Conservation (phyloP, 768 basidiomycete species). For the Floccularia luteovirens region DNA sequence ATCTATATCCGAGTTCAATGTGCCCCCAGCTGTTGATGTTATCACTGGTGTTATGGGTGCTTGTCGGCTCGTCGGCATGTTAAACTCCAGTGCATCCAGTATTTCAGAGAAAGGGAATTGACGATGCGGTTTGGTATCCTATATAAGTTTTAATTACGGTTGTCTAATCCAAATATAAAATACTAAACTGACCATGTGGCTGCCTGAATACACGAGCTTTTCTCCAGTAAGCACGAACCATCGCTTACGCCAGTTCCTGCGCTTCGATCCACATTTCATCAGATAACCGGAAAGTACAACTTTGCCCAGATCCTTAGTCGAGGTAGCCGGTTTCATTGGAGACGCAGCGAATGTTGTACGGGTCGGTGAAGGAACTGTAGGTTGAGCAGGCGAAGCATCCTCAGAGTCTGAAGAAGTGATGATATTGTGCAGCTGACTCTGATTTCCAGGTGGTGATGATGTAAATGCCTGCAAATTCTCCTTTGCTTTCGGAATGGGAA, state of each 20-base stretch:
- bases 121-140: conserved; percentile 90
- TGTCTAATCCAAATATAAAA: conserved; percentile 3
- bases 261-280: conserved; percentile 92
- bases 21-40: conserved; percentile 24
- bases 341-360: conserved; percentile 31
- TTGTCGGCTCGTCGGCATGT: conserved; percentile 48
- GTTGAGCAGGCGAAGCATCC: conserved; percentile 48
- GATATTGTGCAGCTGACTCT: conserved; percentile 29
- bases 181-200: conserved; percentile 79
- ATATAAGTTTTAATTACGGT: conserved; percentile 7
- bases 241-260: conserved; percentile 92
- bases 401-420: conserved; percentile 79
- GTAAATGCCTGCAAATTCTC: conserved; percentile 12
- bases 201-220: conserved; percentile 80
- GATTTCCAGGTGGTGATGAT: conserved; percentile 40
- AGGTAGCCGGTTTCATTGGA: conserved; percentile 28
- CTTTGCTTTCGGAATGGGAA: conserved; percentile 37
- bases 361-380: conserved; percentile 34
- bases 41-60: conserved; percentile 29
- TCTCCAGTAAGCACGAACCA: conserved; percentile 95
- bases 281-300: conserved; percentile 84
- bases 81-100: conserved; percentile 88
- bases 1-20: conserved; percentile 29
- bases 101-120: conserved; percentile 81
- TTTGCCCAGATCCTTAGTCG: conserved; percentile 59